These are phyloP conservation scores for Vitis hybrid DNA, from an alignment of 177 flowering plant genomes.

Conservation along the genomic window DNA sequence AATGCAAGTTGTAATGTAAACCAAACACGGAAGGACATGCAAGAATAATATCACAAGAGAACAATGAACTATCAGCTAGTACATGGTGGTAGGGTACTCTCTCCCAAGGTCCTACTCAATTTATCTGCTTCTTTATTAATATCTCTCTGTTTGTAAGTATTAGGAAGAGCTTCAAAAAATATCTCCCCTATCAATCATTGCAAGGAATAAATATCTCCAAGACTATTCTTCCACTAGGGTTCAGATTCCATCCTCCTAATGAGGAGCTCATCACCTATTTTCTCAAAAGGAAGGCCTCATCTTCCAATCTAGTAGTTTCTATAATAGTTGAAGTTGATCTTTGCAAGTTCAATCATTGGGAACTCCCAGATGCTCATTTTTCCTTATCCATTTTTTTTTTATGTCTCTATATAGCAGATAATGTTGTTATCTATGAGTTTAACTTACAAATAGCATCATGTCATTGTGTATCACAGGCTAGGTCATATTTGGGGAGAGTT, in stretches of 20 bases:
- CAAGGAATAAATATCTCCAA: slow-evolving; percentile 11
- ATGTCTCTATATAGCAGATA: no score
- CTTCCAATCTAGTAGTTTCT: slow-evolving; percentile 13
- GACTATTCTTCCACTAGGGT: slow-evolving; percentile 14
- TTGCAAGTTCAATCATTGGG: slow-evolving; percentile 41
- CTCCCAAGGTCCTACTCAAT: not conserved
- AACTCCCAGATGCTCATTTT: slow-evolving; percentile 33
- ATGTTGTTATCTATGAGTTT: no score
- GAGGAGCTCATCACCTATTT: slow-evolving; percentile 40
- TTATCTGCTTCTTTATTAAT: not conserved
- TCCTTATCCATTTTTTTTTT: no score
- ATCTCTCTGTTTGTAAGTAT: not conserved
- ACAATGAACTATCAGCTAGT: not conserved
- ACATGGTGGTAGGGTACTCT: not conserved
- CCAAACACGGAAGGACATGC: not conserved
- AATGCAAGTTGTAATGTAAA: not conserved
- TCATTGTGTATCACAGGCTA: slow-evolving; percentile 2
- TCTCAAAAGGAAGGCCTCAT: slow-evolving; percentile 25
- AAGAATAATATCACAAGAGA: not conserved
- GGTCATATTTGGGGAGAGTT: slow-evolving; percentile 27
- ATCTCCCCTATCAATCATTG: slow-evolving; percentile 1
- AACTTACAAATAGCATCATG: no score
- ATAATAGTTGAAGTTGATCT: slow-evolving; percentile 37
- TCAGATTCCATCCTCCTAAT: slow-evolving; percentile 45
- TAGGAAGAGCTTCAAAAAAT: not conserved